phyloP scores from a whole-genome alignment of 352 stramenopile species.

The Blastocystis sp. region DNA sequence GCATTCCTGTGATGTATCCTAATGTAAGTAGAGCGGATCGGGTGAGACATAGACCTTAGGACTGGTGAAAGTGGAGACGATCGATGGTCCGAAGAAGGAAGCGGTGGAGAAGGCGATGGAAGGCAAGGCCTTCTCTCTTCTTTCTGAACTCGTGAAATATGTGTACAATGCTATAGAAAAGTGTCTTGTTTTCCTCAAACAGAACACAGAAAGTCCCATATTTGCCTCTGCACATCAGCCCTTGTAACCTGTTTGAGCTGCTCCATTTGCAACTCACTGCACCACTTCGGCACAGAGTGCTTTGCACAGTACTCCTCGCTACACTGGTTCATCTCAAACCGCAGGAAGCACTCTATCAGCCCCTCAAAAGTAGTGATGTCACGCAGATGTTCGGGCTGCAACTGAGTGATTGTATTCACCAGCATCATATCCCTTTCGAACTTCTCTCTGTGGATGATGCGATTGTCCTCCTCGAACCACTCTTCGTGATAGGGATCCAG shows the following conservation, averaged over 20 bases:
- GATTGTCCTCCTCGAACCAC: not conserved
- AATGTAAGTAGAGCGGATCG: not conserved
- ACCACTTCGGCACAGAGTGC: not conserved
- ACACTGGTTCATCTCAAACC: not conserved
- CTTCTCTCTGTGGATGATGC: not conserved
- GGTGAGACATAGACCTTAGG: not conserved
- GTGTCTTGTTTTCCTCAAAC: not conserved
- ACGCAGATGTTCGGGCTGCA: not conserved
- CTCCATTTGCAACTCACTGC: not conserved
- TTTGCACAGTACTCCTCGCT: not conserved
- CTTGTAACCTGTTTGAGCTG: not conserved
- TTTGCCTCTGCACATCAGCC: not conserved
- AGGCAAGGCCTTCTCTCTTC: not conserved
- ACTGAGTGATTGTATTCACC: not conserved
- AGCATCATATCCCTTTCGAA: not conserved
- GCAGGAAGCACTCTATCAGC: not conserved
- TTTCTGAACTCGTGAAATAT: not conserved
- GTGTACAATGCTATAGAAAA: not conserved
- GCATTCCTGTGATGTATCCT: constrained; percentile 5
- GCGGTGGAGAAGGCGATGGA: not conserved
- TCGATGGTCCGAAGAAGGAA: not conserved
- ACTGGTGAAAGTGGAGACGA: not conserved
- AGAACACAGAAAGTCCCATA: not conserved
- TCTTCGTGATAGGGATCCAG: not conserved
- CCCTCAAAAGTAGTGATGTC: not conserved